Evolutionary conservation across 2,329 filamentous ascomycete species (phyloP).

Genomic region (Pyricularia grisea): DNA sequence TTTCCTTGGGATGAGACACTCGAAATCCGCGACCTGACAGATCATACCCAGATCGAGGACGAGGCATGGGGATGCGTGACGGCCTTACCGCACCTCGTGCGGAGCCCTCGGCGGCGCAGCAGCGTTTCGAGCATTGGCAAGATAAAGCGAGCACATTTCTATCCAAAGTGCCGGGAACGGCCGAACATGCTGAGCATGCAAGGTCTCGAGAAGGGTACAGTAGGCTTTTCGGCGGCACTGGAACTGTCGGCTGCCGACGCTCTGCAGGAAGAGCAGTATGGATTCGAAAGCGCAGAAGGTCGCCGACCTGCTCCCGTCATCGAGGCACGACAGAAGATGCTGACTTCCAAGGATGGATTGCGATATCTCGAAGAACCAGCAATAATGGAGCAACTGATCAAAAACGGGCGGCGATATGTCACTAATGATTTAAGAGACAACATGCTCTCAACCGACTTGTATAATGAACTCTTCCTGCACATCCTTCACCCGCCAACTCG

Average conservation of each 20-base stretch:
- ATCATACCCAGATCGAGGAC: slow-evolving; percentile 55
- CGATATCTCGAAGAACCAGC: slow-evolving; percentile 46
- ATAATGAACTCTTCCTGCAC: slow-evolving; percentile 52
- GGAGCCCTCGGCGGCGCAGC: slow-evolving; percentile 22
- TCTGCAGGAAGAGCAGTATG: slow-evolving; percentile 52
- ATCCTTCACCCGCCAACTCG: slow-evolving; percentile 48
- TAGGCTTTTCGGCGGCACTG: slow-evolving; percentile 60
- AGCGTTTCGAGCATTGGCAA: slow-evolving; percentile 20
- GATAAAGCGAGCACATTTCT: slow-evolving; percentile 44
- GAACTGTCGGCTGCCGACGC: slow-evolving; percentile 57
- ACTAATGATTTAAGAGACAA: slow-evolving; percentile 40
- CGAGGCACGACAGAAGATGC: slow-evolving; percentile 48
- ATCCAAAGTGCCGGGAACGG: slow-evolving; percentile 48
- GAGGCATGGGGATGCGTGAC: slow-evolving; percentile 54
- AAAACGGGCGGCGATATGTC: slow-evolving; percentile 45
- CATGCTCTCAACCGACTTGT: slow-evolving; percentile 44
- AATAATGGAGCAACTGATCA: slow-evolving; percentile 49
- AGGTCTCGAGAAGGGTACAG: slow-evolving; percentile 60
- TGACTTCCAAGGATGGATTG: slow-evolving; percentile 42
- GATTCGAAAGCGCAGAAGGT: slow-evolving; percentile 43
- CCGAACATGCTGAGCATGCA: slow-evolving; percentile 67
- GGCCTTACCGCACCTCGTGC: slow-evolving; percentile 52
- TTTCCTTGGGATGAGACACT: slow-evolving; percentile 59
- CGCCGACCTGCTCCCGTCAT: slow-evolving; percentile 43
- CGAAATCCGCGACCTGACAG: slow-evolving; percentile 52